These are phyloP conservation scores for Mortierella polycephala DNA, from an alignment of 371 early-diverging fungal species.

Conservation along the genomic window DNA sequence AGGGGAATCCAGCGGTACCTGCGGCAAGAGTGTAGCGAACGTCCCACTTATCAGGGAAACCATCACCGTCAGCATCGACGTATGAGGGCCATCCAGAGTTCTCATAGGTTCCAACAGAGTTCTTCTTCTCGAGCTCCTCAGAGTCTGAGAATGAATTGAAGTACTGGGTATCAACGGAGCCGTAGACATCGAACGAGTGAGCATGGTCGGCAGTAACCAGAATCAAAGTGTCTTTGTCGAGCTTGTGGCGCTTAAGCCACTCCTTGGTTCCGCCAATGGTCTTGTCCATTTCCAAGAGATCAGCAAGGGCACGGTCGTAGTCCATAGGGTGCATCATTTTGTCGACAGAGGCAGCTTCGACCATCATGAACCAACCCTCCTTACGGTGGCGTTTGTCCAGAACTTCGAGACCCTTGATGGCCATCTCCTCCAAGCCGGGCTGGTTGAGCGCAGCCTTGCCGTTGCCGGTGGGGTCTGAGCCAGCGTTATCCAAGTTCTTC, in stretches of 20 bases:
- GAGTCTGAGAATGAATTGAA: slow-evolving; percentile 48
- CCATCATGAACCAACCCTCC: slow-evolving; percentile 80
- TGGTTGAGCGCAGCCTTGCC: slow-evolving; percentile 68
- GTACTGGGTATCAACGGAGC: slow-evolving; percentile 69
- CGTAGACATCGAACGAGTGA: slow-evolving; percentile 80
- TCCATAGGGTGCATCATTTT: slow-evolving; percentile 79
- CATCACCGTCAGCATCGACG: slow-evolving; percentile 70
- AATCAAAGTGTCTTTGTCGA: slow-evolving; percentile 74
- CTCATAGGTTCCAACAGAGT: slow-evolving; percentile 72
- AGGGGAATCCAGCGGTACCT: slow-evolving; percentile 71
- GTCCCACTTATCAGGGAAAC: slow-evolving; percentile 73
- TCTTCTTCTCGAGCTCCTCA: slow-evolving; percentile 61
- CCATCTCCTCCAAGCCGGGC: slow-evolving; percentile 78
- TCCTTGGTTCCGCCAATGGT: slow-evolving; percentile 71
- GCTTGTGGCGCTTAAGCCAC: slow-evolving; percentile 63
- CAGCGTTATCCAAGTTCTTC: slow-evolving; percentile 62
- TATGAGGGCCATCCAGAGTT: slow-evolving; percentile 76
- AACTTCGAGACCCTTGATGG: slow-evolving; percentile 69
- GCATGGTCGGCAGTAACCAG: slow-evolving; percentile 79
- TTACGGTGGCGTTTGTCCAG: slow-evolving; percentile 72
- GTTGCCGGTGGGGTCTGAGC: slow-evolving; percentile 61
- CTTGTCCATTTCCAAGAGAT: slow-evolving; percentile 77
- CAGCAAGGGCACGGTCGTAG: slow-evolving; percentile 76
- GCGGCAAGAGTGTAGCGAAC: slow-evolving; percentile 70
- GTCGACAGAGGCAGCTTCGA: slow-evolving; percentile 81